Evolutionary conservation across 257 asterid species (phyloP).

Genomic region (Scutellaria minor): DNA sequence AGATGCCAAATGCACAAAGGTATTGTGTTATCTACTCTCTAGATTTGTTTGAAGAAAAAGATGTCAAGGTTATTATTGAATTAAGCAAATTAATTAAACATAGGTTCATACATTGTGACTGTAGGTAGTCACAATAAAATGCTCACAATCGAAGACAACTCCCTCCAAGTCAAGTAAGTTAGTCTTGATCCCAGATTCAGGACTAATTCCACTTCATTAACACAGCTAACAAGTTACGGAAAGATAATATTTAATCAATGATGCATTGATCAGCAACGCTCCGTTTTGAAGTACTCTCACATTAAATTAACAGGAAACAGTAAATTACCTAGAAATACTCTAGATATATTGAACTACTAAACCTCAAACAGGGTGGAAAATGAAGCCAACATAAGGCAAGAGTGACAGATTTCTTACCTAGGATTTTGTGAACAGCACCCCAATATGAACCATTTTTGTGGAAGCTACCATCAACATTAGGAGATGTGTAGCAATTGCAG

Average conservation of each 20-base stretch:
- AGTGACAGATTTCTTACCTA: constrained; percentile 36
- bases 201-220: neutral
- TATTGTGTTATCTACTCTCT: neutral
- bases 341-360: neutral
- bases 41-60: neutral
- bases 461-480: constrained; percentile 39
- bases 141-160: neutral
- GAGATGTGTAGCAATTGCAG: constrained; percentile 57
- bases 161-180: neutral
- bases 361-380: neutral
- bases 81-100: neutral
- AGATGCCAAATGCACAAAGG: constrained; percentile 15
- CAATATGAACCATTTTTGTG: constrained; percentile 57
- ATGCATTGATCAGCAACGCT: neutral
- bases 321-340: neutral
- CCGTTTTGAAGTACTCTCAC: constrained; percentile 3
- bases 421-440: constrained; percentile 58
- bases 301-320: neutral
- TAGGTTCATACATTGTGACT: neutral
- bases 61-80: neutral
- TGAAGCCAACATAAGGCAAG: neutral
- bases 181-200: neutral
- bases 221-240: neutral
- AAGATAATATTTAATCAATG: neutral
- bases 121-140: neutral